Evolutionary conservation across 1,284 basidiomycete species (phyloP), one percentile per base, ranked within the genome.

Genomic region (Microbotryum silenes-acaulis): DNA sequence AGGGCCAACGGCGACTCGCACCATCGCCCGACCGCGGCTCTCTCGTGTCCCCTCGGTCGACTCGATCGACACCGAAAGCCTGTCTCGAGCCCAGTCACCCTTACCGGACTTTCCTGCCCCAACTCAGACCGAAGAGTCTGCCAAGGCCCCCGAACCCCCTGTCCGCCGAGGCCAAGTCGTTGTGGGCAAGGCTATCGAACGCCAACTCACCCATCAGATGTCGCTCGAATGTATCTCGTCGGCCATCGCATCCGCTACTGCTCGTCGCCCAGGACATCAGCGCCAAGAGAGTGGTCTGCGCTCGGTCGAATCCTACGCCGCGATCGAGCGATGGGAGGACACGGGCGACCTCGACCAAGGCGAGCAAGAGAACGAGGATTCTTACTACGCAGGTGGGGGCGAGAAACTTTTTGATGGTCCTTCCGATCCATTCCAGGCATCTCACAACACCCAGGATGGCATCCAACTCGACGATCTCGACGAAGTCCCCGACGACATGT

Each of bases 381-480:
- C 5, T 7, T 60, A 55, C 51, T 57, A 52, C 58, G 58, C 55
- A 10, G 62, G 51, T 42, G 62, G 56, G 6, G 61, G 57, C 4
- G 56, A 62, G 10, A 16, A 45, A 21, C 12, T 45, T 12, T 58
- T 52, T 33, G 57, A 56, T n/a, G 49, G 48, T 3, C 37, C 37
- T 18, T 42, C 14, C 37, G 37, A 42, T 42, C 37, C 37, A 42
- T 42, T 42, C 37, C 37, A 42, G 6, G 16, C 37, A 14, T 14
- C 12, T 42, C 16, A 42, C 37, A 42, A 42, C 16, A 29, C n/a
- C 14, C 48, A 50, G 48, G 18, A 50, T 29, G 57, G 61, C 10
- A 48, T 72, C 8, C 67, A 72, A 50, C 59, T 72, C 29, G 70
- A 72, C 56, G 70, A 72, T 46, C 61, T 71, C 42, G 69, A 72